A percentile compares a stretch with the other conserved stretches of the same genome.
These are phyloP conservation scores for Besnoitia besnoiti DNA, from an alignment of 169 alveolate genomes.

Conservation along the genomic window DNA sequence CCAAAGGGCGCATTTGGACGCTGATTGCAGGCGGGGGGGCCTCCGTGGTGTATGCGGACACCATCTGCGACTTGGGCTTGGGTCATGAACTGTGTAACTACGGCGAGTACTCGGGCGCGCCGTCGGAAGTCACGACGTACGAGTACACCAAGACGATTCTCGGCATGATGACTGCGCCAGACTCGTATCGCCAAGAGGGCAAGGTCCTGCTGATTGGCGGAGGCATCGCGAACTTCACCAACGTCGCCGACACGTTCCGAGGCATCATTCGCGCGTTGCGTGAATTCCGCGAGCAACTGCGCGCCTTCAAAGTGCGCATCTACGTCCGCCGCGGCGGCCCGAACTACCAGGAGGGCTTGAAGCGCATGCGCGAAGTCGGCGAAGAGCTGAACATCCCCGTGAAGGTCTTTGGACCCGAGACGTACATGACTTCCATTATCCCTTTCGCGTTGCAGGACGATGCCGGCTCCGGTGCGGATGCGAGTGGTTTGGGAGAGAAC, in stretches of 20 bases:
- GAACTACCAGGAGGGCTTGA: constrained; percentile 72
- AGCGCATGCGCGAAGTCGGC: constrained; percentile 68
- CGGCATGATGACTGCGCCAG: constrained; percentile 61
- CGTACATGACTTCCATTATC: constrained; percentile 73
- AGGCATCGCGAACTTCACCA: constrained; percentile 76
- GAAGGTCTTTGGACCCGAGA: constrained; percentile 77
- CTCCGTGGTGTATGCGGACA: constrained; percentile 73
- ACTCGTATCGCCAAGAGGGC: constrained; percentile 67
- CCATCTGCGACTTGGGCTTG: constrained; percentile 71
- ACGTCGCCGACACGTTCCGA: constrained; percentile 72
- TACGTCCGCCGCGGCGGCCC: constrained; percentile 76
- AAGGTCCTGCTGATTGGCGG: constrained; percentile 74
- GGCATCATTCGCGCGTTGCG: constrained; percentile 51
- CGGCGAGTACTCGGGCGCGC: constrained; percentile 77
- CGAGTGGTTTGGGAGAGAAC: not conserved
- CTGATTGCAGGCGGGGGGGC: constrained; percentile 77
- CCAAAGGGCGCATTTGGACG: constrained; percentile 74
- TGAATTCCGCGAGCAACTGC: constrained; percentile 35
- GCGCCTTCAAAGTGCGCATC: constrained; percentile 47
- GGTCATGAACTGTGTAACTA: constrained; percentile 73
- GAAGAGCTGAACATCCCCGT: constrained; percentile 65
- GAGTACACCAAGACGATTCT: constrained; percentile 71
- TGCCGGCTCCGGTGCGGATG: not conserved
- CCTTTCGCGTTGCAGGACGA: constrained; percentile 46
- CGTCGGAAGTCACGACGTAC: constrained; percentile 71